Conservation (phyloP, 208 protist genomes). For the Trypanosoma avium region DNA sequence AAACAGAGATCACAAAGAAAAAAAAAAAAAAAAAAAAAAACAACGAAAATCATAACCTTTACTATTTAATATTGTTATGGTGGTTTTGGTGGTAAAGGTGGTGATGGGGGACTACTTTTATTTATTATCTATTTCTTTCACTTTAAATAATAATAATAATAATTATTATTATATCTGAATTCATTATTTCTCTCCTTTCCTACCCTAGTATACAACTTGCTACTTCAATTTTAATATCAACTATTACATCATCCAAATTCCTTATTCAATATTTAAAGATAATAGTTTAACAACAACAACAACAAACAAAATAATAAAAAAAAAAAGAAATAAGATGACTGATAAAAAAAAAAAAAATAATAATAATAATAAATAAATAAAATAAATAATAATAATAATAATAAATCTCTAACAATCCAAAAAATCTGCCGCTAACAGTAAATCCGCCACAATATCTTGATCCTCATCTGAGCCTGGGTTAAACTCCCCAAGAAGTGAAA, state of each 20-base stretch:
- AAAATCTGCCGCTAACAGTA: slow-evolving; percentile 35
- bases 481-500: slow-evolving; percentile 20
- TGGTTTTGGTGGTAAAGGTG: too few relatives aligned
- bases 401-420: slow-evolving; percentile 23
- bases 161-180: neutral
- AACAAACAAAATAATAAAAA: neutral
- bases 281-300: too few relatives aligned
- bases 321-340: neutral
- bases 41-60: too few relatives aligned
- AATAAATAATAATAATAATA: slow-evolving; percentile 7
- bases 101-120: too few relatives aligned
- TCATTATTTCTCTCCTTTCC: neutral
- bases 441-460: slow-evolving; percentile 24
- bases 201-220: neutral
- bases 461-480: slow-evolving; percentile 27
- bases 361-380: slow-evolving; percentile 10
- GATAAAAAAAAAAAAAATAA: neutral
- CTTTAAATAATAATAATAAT: neutral
- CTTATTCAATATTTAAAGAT: too few relatives aligned
- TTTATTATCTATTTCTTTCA: too few relatives aligned
- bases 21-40: too few relatives aligned
- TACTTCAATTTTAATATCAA: neutral
- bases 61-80: too few relatives aligned
- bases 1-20: too few relatives aligned
- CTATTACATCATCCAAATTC: too few relatives aligned